These are phyloP conservation scores for Cinchona pubescens DNA, from an alignment of 257 asterid species.

Conservation along the genomic window DNA sequence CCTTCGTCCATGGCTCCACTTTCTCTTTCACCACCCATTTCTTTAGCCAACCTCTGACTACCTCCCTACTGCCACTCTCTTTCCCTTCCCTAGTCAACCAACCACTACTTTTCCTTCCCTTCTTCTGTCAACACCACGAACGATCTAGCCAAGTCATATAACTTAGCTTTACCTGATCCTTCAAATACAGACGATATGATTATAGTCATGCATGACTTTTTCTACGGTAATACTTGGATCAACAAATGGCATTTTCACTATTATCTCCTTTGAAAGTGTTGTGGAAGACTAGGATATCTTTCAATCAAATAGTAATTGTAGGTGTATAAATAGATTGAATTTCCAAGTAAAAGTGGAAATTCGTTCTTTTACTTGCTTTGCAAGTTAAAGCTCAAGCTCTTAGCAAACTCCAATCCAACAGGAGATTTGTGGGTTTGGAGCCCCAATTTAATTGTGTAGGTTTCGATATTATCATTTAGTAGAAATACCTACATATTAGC, in stretches of 20 bases:
- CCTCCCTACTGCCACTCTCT: no score
- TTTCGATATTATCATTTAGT: constrained; percentile 69
- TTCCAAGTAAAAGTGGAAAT: constrained; percentile 67
- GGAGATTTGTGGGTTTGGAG: constrained; percentile 61
- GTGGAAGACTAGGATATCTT: constrained; percentile 70
- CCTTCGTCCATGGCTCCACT: no score
- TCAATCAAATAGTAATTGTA: constrained; percentile 64
- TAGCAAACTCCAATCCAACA: constrained; percentile 65
- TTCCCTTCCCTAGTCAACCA: no score
- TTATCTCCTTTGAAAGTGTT: constrained; percentile 68
- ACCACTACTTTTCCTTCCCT: no score
- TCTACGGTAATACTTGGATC: constrained; percentile 73
- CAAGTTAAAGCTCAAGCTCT: no score
- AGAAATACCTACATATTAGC: constrained; percentile 70
- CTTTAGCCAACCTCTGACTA: no score
- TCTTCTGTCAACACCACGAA: no score
- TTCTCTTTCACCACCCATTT: no score
- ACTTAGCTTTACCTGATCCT: constrained; percentile 47
- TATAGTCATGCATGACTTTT: constrained; percentile 45
- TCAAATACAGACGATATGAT: constrained; percentile 47
- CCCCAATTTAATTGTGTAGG: constrained; percentile 73
- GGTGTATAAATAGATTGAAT: constrained; percentile 52
- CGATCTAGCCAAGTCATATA: neutral
- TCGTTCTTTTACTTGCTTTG: constrained; percentile 43
- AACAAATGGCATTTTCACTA: constrained; percentile 67